These are phyloP conservation scores for Hypoxylon cercidicola DNA, from an alignment of 495 filamentous ascomycete species.

Conservation along the genomic window DNA sequence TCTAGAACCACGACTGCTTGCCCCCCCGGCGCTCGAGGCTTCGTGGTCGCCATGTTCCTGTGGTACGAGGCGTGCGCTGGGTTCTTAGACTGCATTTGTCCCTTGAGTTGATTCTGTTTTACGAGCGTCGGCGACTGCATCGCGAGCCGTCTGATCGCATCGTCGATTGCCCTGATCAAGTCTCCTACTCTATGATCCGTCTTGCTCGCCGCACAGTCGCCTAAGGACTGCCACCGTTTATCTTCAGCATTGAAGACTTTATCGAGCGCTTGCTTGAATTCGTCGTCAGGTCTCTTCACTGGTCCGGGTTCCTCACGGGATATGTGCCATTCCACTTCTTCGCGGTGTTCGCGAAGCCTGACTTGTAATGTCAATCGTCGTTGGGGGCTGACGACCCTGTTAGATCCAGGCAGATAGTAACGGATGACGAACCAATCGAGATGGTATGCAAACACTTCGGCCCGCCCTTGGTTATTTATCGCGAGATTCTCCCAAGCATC, in stretches of 20 bases:
- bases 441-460: slow-evolving; percentile 54
- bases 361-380: slow-evolving; percentile 54
- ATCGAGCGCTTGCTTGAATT: slow-evolving; percentile 53
- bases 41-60: slow-evolving; percentile 36
- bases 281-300: slow-evolving; percentile 45
- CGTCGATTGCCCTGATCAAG: slow-evolving; percentile 47
- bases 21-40: slow-evolving; percentile 30
- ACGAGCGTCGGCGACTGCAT: slow-evolving; percentile 36
- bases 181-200: slow-evolving; percentile 48
- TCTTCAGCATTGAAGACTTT: slow-evolving; percentile 51
- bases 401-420: slow-evolving; percentile 49
- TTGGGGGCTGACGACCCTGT: slow-evolving; percentile 10
- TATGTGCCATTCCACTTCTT: slow-evolving; percentile 56
- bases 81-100: slow-evolving; percentile 25
- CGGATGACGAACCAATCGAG: slow-evolving; percentile 62
- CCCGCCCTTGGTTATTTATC: slow-evolving; percentile 49
- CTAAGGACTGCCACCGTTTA: slow-evolving; percentile 47
- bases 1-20: slow-evolving; percentile 40
- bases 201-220: slow-evolving; percentile 46
- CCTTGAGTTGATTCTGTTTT: slow-evolving; percentile 38
- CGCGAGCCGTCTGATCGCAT: slow-evolving; percentile 37
- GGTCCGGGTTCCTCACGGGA: slow-evolving; percentile 39
- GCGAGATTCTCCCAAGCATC: slow-evolving; percentile 48
- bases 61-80: slow-evolving; percentile 31
- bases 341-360: slow-evolving; percentile 45